Conservation (phyloP, 345 rosid species). For the Dipteronia dyeriana region DNA sequence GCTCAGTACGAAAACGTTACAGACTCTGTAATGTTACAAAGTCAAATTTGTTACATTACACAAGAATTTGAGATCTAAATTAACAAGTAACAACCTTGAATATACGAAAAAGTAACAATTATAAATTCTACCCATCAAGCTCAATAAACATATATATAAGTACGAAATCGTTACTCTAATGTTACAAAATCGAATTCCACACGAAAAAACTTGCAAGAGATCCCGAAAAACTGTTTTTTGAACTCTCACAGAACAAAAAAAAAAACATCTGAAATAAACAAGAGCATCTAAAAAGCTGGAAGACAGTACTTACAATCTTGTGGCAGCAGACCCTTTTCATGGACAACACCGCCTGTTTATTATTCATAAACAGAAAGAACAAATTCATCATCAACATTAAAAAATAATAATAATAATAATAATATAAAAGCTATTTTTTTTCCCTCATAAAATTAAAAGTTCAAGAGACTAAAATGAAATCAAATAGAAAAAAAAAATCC, state of each 20-base stretch:
- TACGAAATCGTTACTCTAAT: no score
- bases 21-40: no score
- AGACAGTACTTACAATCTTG: constrained; percentile 69
- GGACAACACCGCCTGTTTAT: constrained; percentile 86
- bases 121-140: neutral
- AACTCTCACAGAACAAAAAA: neutral
- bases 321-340: constrained; percentile 90
- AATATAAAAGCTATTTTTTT: no score
- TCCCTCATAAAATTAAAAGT: neutral
- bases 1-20: no score
- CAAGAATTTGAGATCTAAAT: neutral
- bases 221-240: neutral
- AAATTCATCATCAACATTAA: neutral
- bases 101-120: neutral
- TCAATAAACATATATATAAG: neutral
- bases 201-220: no score
- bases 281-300: neutral
- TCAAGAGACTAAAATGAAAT: constrained; percentile 13
- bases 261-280: neutral
- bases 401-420: no score
- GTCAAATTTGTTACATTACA: no score
- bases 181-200: no score
- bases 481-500: neutral
- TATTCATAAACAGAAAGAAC: constrained; percentile 18
- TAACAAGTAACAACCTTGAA: neutral